phyloP scores from a whole-genome alignment of 169 alveolate genomes.

The Babesia ovata region DNA sequence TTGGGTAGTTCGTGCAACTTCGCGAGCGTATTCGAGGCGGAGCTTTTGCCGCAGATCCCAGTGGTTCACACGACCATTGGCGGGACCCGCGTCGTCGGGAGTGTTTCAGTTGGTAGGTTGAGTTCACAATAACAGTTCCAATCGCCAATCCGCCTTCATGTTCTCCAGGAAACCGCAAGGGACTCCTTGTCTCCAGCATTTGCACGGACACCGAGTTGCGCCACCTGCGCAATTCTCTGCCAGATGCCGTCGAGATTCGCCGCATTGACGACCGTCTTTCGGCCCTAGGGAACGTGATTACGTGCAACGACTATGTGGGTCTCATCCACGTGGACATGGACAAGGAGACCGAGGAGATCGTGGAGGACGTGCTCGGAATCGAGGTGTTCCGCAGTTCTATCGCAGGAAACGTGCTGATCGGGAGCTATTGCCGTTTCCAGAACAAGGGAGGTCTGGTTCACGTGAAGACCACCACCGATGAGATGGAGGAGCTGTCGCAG shows the following conservation, averaged over 20 bases:
- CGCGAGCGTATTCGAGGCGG: constrained; percentile 95
- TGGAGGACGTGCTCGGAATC: constrained; percentile 95
- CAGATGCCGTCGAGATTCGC: constrained; percentile 92
- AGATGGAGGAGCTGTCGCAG: constrained; percentile 96
- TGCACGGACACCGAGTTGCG: constrained; percentile 97
- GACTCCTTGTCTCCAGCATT: constrained; percentile 95
- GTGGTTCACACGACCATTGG: constrained; percentile 95
- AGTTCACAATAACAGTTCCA: neutral
- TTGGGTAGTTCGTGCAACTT: constrained; percentile 96
- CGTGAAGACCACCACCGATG: constrained; percentile 95
- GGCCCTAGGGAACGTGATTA: constrained; percentile 97
- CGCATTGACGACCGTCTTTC: constrained; percentile 97
- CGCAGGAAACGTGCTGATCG: constrained; percentile 98
- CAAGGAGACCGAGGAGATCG: constrained; percentile 97
- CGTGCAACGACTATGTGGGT: constrained; percentile 98
- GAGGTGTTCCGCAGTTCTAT: constrained; percentile 98
- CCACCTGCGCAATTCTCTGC: constrained; percentile 94
- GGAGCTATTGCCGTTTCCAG: constrained; percentile 94
- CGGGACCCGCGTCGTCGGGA: constrained; percentile 95
- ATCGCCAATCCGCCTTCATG: too few species aligned
- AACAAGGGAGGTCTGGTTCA: constrained; percentile 97
- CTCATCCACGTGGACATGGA: constrained; percentile 97
- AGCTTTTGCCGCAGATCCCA: constrained; percentile 93
- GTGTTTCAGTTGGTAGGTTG: constrained; percentile 91
- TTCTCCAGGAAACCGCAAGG: constrained; percentile 90